phyloP scores from a whole-genome alignment of 441 rosid genomes.

The Hura crepitans region DNA sequence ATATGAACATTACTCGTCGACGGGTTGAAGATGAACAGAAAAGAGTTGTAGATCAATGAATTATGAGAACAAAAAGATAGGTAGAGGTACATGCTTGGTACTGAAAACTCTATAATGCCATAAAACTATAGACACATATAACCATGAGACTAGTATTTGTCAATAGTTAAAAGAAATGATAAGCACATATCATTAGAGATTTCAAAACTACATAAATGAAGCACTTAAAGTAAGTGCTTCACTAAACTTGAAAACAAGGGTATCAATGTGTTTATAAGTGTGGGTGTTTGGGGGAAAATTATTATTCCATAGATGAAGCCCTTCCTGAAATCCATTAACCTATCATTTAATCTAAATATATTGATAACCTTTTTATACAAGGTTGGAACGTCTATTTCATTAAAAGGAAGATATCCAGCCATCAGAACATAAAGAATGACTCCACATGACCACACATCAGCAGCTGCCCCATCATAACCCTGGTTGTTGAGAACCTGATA shows the following conservation, averaged over 20 bases:
- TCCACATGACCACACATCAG: slow-evolving; percentile 96
- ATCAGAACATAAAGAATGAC: slow-evolving; percentile 78
- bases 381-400: slow-evolving; percentile 72
- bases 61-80: neutral
- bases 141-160: slow-evolving; percentile 2
- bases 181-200: neutral
- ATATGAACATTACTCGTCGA: slow-evolving; percentile 1
- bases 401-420: slow-evolving; percentile 90
- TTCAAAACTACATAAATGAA: neutral
- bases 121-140: neutral
- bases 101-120: neutral
- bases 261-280: neutral
- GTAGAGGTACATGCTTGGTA: slow-evolving; percentile 1
- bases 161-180: neutral
- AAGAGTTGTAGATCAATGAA: neutral
- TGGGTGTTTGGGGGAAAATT: neutral
- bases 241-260: slow-evolving; percentile 9
- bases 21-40: slow-evolving; percentile 8
- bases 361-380: slow-evolving; percentile 62
- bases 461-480: slow-evolving; percentile 89
- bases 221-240: slow-evolving; percentile 2
- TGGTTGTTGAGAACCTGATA: slow-evolving; percentile 60
- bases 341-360: slow-evolving; percentile 13
- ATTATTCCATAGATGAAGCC: slow-evolving; percentile 1
- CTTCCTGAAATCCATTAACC: neutral